These are phyloP conservation scores for Geotrichum bryndzae DNA, from an alignment of 1,139 yeast species.

Conservation along the genomic window DNA sequence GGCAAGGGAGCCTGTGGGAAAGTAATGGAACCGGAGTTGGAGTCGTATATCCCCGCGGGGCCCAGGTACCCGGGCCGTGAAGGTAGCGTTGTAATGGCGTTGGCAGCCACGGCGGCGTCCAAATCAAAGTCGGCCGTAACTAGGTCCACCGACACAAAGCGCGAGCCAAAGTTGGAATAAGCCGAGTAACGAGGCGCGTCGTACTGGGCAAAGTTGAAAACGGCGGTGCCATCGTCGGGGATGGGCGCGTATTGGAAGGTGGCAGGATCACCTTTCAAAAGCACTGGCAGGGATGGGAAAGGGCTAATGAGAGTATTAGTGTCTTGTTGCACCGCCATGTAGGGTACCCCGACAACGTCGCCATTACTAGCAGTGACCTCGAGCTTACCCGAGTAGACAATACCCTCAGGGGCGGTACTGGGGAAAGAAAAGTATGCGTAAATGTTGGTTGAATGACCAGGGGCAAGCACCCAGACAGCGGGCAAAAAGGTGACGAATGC, in stretches of 20 bases:
- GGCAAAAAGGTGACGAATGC: neutral
- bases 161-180: constrained; percentile 6
- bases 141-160: constrained; percentile 10
- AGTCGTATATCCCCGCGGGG: constrained; percentile 1
- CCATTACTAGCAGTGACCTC: constrained; percentile 4
- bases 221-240: neutral
- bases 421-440: neutral
- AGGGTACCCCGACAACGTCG: constrained; percentile 12
- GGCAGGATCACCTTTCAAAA: neutral
- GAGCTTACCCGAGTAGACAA: constrained; percentile 13
- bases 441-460: constrained; percentile 5
- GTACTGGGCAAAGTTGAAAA: neutral
- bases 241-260: neutral
- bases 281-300: neutral
- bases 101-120: neutral
- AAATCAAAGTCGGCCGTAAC: constrained; percentile 5
- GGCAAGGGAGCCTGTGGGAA: constrained; percentile 2
- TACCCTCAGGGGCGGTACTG: neutral
- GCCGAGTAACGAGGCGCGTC: constrained; percentile 1
- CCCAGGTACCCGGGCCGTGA: constrained; percentile 6
- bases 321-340: constrained; percentile 8
- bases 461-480: neutral
- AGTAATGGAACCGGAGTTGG: neutral
- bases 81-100: neutral
- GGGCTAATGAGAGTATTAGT: neutral